A percentile compares a stretch with the other conserved stretches of the same genome.
phyloP scores from a whole-genome alignment of 2,329 filamentous ascomycete species.

The Pseudogymnoascus sp. region DNA sequence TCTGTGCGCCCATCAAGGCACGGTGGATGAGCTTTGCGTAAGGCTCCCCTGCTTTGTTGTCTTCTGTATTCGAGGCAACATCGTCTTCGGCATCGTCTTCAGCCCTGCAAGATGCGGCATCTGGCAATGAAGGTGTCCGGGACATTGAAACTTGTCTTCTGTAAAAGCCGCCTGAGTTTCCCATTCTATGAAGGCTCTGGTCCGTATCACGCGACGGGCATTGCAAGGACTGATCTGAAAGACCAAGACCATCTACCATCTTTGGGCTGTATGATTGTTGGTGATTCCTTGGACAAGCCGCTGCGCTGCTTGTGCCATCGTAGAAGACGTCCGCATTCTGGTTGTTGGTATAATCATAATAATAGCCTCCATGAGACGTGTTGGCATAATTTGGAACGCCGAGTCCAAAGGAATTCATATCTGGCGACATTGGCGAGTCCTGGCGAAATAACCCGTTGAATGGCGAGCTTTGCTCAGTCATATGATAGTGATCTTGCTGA shows the following conservation, averaged over 20 bases:
- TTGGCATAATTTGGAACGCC: not conserved
- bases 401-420: not conserved
- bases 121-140: conserved; percentile 13
- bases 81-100: conserved; percentile 25
- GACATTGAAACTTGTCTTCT: conserved; percentile 5
- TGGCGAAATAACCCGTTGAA: not conserved
- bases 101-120: conserved; percentile 18
- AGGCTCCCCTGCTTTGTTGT: conserved; percentile 42
- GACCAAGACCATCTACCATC: not conserved
- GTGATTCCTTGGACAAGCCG: not conserved
- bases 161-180: not conserved
- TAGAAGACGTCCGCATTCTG: not conserved
- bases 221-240: conserved; percentile 1
- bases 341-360: not conserved
- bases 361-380: not conserved
- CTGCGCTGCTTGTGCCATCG: not conserved
- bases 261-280: conserved; percentile 6
- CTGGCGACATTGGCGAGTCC: not conserved
- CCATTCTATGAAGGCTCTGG: not conserved
- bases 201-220: not conserved
- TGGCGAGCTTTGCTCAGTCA: not conserved
- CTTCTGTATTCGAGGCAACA: conserved; percentile 23
- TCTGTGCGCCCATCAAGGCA: conserved; percentile 61
- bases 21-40: conserved; percentile 78
- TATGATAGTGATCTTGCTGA: not conserved